Base-by-base conservation (phyloP, 805 yeast genomes). In the Nakazawaea wyomingensis region DNA sequence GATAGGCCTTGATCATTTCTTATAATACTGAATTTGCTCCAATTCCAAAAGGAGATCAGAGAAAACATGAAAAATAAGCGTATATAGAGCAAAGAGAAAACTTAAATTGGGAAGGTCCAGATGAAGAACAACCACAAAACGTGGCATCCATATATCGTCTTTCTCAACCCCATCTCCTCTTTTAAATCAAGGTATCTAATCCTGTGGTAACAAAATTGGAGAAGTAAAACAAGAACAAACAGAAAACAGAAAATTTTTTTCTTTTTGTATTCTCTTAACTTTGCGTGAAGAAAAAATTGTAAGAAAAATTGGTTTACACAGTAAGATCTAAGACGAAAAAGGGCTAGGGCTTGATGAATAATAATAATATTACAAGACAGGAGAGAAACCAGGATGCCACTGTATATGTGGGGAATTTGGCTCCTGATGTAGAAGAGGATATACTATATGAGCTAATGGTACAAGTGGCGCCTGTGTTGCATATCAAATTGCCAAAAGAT, bases 331-430 rank as follows among this genome's bases (percentile, higher is more conserved):
- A n/a, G n/a, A n/a, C n/a, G n/a, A n/a, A n/a, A n/a, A n/a, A n/a
- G n/a, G n/a, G n/a, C n/a, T n/a, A n/a, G n/a, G n/a, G n/a, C n/a
- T n/a, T n/a, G n/a, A n/a, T n/a, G n/a, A 26, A 30, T 16, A 32
- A 17, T 16, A 40, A 22, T 33, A 35, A 21, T 27, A 28, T 6
- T 8, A 10, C 19, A n/a, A 30, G 27, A 17, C 9, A 18, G 4
- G 47, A 79, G 37, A 65, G 80, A 39, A 79, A 81, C 53, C 75
- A 72, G 40, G 79, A 77, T 32, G 76, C 79, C 2, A 74, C 95
- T 1, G 59, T 89, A 1, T 89, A 86, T 56, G 72, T 89, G 13
- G 96, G 97, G 1, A 87, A 89, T 51, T 62, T 93, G 4, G 96
- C 86, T 50, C 78, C 82, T 1, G 73, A 75, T 37, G 95, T 80